Conservation (phyloP, 2,329 filamentous ascomycete species). For the Pseudogymnoascus sp. region DNA sequence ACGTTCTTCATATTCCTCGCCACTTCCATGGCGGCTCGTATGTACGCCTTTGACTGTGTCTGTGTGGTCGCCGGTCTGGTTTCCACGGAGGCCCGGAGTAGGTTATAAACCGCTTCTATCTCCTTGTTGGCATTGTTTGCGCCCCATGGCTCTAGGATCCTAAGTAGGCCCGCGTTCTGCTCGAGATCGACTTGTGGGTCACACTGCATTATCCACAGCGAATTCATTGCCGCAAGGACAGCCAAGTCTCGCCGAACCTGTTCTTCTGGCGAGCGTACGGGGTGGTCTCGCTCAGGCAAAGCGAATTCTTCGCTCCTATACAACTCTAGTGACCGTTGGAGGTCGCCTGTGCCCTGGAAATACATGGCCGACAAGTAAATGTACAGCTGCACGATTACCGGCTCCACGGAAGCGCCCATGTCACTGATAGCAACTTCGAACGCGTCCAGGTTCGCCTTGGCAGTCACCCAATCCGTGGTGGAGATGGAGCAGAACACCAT, state of each 20-base stretch:
- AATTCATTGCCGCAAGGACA: conserved; percentile 60
- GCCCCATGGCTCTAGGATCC: conserved; percentile 61
- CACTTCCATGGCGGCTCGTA: conserved; percentile 64
- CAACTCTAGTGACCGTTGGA: conserved; percentile 57
- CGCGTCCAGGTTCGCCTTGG: conserved; percentile 22
- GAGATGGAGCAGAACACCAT: conserved; percentile 26
- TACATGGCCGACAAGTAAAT: conserved; percentile 68
- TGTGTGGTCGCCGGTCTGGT: conserved; percentile 58
- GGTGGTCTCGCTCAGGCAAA: conserved; percentile 34
- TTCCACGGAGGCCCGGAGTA: conserved; percentile 62
- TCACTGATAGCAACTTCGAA: conserved; percentile 18
- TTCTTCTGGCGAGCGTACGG: conserved; percentile 32
- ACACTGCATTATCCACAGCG: conserved; percentile 65
- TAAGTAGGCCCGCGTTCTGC: conserved; percentile 53
- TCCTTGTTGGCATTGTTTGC: conserved; percentile 63
- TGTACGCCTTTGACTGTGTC: conserved; percentile 69
- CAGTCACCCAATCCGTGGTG: conserved; percentile 23
- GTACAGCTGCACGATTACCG: conserved; percentile 20
- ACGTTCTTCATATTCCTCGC: conserved; percentile 65
- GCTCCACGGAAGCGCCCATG: conserved; percentile 20
- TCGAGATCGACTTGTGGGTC: conserved; percentile 48
- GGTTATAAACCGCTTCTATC: conserved; percentile 68
- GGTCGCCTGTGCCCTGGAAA: conserved; percentile 67
- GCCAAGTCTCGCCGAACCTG: conserved; percentile 56
- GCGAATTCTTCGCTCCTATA: conserved; percentile 58